Evolutionary conservation across 2,329 filamentous ascomycete genomes (phyloP).

Genomic region (Paraconiothyrium sp.): DNA sequence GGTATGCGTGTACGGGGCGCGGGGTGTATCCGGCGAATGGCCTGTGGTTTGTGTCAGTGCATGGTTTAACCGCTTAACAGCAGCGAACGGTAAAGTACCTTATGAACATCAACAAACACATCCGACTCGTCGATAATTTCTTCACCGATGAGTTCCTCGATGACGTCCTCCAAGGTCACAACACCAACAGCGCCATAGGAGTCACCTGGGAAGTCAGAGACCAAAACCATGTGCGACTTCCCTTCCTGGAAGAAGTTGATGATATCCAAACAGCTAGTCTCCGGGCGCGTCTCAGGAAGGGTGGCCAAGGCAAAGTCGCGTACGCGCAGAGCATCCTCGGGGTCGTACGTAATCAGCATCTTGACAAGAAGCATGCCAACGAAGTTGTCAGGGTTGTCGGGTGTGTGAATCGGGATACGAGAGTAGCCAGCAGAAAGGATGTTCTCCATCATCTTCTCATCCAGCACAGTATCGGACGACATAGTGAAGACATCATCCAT

Average conservation of each 20-base stretch:
- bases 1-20: conserved; percentile 80
- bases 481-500: conserved; percentile 98
- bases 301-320: conserved; percentile 92
- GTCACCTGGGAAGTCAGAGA: conserved; percentile 90
- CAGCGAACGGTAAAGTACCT: conserved; percentile 49
- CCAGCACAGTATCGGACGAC: conserved; percentile 91
- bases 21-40: conserved; percentile 86
- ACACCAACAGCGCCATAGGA: conserved; percentile 91
- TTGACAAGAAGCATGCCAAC: conserved; percentile 98
- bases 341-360: conserved; percentile 98
- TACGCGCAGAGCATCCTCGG: conserved; percentile 87
- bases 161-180: conserved; percentile 96
- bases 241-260: conserved; percentile 99
- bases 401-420: conserved; percentile 90
- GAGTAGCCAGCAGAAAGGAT: conserved; percentile 96
- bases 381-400: conserved; percentile 85
- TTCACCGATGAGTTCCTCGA: conserved; percentile 98
- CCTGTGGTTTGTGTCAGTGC: conserved; percentile 49
- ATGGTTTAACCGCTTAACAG: neutral
- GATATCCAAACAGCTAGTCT: conserved; percentile 97
- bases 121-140: conserved; percentile 99
- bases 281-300: conserved; percentile 90
- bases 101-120: conserved; percentile 97
- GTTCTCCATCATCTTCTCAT: conserved; percentile 92
- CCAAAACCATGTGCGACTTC: conserved; percentile 98